Evolutionary conservation across 2,329 filamentous ascomycete species (phyloP).

Genomic region (Zymoseptoria pseudotritici): DNA sequence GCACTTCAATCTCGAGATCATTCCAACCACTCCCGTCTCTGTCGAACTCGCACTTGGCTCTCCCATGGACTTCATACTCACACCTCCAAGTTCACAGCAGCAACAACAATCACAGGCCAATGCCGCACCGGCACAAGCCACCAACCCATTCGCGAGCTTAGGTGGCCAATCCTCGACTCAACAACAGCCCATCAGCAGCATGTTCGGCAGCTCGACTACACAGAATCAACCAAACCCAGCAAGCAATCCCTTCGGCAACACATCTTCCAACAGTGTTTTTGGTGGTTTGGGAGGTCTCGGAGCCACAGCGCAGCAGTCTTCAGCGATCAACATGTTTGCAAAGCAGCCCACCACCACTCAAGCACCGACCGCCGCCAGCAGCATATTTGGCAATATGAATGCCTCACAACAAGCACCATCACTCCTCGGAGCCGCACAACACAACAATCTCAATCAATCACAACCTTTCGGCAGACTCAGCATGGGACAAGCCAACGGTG

Average conservation of each 20-base stretch:
- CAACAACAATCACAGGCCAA: constrained; percentile 4
- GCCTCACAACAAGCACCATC: constrained; percentile 24
- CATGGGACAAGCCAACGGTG: constrained; percentile 44
- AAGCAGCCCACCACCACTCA: constrained; percentile 11
- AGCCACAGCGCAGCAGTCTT: constrained; percentile 13
- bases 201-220: constrained; percentile 12
- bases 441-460: constrained; percentile 14
- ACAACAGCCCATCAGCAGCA: constrained; percentile 3
- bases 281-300: not conserved
- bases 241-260: constrained; percentile 26
- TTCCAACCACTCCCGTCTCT: not conserved
- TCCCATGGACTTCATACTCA: not conserved
- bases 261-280: constrained; percentile 2
- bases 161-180: not conserved
- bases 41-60: not conserved
- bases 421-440: constrained; percentile 20
- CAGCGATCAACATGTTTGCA: constrained; percentile 30
- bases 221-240: constrained; percentile 12
- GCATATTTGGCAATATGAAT: constrained; percentile 15
- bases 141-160: not conserved
- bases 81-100: constrained; percentile 5
- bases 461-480: constrained; percentile 28
- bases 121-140: not conserved
- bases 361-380: constrained; percentile 21
- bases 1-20: not conserved